These are phyloP conservation scores for Spencermartinsiella europaea DNA, from an alignment of 805 yeast genomes.

Conservation along the genomic window DNA sequence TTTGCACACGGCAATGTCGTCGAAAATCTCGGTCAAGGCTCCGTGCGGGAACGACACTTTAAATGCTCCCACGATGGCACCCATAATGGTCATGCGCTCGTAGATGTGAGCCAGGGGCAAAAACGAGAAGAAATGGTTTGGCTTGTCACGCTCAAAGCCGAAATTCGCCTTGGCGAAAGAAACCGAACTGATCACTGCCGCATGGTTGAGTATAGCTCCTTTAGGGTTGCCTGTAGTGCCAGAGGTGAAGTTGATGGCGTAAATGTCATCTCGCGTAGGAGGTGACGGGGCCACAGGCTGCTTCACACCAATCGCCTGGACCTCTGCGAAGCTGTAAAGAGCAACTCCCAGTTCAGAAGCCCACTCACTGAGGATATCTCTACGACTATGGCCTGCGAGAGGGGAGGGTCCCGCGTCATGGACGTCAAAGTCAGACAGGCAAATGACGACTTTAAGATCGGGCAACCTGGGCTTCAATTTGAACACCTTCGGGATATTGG, in stretches of 20 bases:
- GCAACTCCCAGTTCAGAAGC: constrained; percentile 31
- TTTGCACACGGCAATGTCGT: constrained; percentile 49
- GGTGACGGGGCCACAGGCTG: constrained; percentile 44
- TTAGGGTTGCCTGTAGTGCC: constrained; percentile 76
- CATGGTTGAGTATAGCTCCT: constrained; percentile 58
- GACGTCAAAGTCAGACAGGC: constrained; percentile 43
- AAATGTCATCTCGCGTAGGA: constrained; percentile 48
- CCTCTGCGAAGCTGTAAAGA: constrained; percentile 39
- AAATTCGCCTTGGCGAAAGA: constrained; percentile 26
- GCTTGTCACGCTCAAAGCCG: constrained; percentile 28
- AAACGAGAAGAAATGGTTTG: constrained; percentile 32
- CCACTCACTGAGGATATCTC: constrained; percentile 26
- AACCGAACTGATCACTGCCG: constrained; percentile 46
- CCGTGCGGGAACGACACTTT: constrained; percentile 52
- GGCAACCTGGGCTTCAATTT: constrained; percentile 40
- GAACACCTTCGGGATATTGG: constrained; percentile 46
- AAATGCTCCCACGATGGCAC: constrained; percentile 44
- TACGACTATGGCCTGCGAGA: constrained; percentile 26
- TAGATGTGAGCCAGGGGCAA: constrained; percentile 57
- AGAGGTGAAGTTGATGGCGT: constrained; percentile 66
- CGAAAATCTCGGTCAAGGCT: constrained; percentile 50
- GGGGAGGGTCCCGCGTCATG: constrained; percentile 32
- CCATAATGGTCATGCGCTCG: constrained; percentile 46
- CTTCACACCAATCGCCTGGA: constrained; percentile 39
- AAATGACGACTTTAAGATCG: constrained; percentile 47